Percentiles rank a stretch among this genome's conserved stretches.
Conservation (phyloP, 2,329 filamentous ascomycete species). For the Neofusicoccum parvum region DNA sequence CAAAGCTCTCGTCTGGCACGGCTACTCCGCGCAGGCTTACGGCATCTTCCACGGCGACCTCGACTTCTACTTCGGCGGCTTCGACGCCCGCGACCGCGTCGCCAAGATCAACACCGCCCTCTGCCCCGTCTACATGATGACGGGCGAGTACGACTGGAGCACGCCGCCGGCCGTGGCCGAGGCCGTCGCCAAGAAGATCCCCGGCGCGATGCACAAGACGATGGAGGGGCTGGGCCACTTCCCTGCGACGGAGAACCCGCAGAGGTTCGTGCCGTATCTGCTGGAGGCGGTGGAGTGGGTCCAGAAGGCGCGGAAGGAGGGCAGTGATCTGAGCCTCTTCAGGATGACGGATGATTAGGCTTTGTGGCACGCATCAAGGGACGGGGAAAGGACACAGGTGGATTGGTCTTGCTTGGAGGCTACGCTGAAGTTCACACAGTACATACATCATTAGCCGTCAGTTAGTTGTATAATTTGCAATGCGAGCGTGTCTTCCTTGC, state of each 20-base stretch:
- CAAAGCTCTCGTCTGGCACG: slow-evolving; percentile 54
- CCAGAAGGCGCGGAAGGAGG: slow-evolving; percentile 25
- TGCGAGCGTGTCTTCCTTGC: no score
- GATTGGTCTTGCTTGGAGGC: no score
- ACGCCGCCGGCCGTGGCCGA: slow-evolving; percentile 51
- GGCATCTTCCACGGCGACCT: slow-evolving; percentile 56
- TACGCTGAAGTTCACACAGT: no score
- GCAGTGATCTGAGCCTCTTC: slow-evolving; percentile 11
- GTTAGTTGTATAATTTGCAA: no score
- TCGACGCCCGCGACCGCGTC: slow-evolving; percentile 50
- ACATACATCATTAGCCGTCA: no score
- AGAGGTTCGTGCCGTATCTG: slow-evolving; percentile 42
- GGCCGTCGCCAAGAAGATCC: slow-evolving; percentile 51
- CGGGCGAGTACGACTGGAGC: slow-evolving; percentile 54
- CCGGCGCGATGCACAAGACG: slow-evolving; percentile 46
- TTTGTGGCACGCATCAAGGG: background rate
- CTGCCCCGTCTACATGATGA: slow-evolving; percentile 56
- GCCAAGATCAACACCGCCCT: slow-evolving; percentile 50
- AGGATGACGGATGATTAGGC: slow-evolving; percentile 21
- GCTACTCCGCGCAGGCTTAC: slow-evolving; percentile 53
- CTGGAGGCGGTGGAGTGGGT: slow-evolving; percentile 44
- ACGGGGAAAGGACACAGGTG: no score
- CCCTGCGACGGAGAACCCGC: slow-evolving; percentile 49
- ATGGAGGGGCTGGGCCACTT: slow-evolving; percentile 53
- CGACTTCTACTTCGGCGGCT: slow-evolving; percentile 56